Evolutionary conservation across 345 rosid genomes (phyloP), one percentile per base, ranked within the genome.

Genomic region (Citrus cavaleriei): DNA sequence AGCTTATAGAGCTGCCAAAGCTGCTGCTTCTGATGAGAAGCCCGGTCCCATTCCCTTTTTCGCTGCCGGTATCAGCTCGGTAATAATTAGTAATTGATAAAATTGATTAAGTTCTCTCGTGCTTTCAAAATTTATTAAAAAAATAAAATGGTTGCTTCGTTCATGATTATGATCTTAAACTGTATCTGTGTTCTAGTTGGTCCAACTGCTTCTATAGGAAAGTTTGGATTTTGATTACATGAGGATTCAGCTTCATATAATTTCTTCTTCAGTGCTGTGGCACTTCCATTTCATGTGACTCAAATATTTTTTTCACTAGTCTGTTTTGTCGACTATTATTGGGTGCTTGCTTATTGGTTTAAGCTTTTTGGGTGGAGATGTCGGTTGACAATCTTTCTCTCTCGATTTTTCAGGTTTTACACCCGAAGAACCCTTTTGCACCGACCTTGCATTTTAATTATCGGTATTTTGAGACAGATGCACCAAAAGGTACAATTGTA

Each of bases 61-160:
- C 68, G 99, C 99, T 2, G 99, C 98, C 0, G 99, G 99, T 25
- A 87, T 96, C 73, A 96, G 99, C 92, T 94, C 99, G 72, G 98
- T 95, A 85, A 79, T 60, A 18, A 22, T 12, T 28, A 30, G 4
- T 6, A 32, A 5, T 21, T 28, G 42, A 8, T 54, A 19, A 51
- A 30, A 3, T 57, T 72, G 13, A n/a, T 58, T 21, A 32, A 0
- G 1, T 34, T 25, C 22, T 30, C 60, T 60, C 67, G 8, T 37
- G 30, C 79, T 62, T 66, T 72, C 24, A 54, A 54, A 46, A 16
- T 54, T 54, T 5, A 54, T 7, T 51, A 32, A 16, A 5, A 54
- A 51, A 54, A 18, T 18, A 51, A n/a, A 51, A 51, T 0, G 0
- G 58, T 54, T 54, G 35, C 66, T 10, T 65, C 7, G 8, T 27